These are phyloP conservation scores for Fistulifera pelliculosa DNA, from an alignment of 108 stramenopile genomes.

Conservation along the genomic window DNA sequence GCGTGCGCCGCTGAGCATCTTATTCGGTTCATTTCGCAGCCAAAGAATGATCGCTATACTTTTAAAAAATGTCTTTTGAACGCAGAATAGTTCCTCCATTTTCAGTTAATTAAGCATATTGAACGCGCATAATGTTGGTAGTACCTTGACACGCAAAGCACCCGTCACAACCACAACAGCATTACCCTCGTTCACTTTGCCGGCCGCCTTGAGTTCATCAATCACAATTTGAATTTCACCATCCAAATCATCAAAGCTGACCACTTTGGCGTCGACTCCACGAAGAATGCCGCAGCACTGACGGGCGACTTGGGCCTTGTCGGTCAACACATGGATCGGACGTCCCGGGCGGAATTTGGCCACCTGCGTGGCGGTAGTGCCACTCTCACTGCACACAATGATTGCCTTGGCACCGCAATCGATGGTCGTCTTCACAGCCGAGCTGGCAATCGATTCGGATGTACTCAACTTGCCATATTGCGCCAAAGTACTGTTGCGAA, in stretches of 20 bases:
- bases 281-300: slow-evolving; percentile 56
- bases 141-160: slow-evolving; percentile 11
- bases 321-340: slow-evolving; percentile 78
- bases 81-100: too few relatives aligned
- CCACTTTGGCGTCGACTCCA: slow-evolving; percentile 49
- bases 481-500: slow-evolving; percentile 61
- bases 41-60: too few relatives aligned
- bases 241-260: slow-evolving; percentile 57
- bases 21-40: too few relatives aligned
- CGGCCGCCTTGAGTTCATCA: slow-evolving; percentile 45
- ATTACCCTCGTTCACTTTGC: slow-evolving; percentile 75
- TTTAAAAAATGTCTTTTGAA: too few relatives aligned
- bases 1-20: too few relatives aligned
- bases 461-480: slow-evolving; percentile 44
- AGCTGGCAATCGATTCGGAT: slow-evolving; percentile 81
- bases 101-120: slow-evolving; percentile 8
- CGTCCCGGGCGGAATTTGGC: slow-evolving; percentile 92
- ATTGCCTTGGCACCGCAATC: slow-evolving; percentile 80
- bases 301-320: slow-evolving; percentile 61
- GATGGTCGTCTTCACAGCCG: slow-evolving; percentile 89
- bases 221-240: slow-evolving; percentile 67
- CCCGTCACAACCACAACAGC: slow-evolving; percentile 79
- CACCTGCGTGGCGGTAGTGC: slow-evolving; percentile 83
- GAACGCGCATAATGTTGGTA: slow-evolving; percentile 21
- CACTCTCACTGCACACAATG: slow-evolving; percentile 86